These are phyloP conservation scores for Elaeis guineensis DNA, from an alignment of 176 grass and related monocot species.

Conservation along the genomic window DNA sequence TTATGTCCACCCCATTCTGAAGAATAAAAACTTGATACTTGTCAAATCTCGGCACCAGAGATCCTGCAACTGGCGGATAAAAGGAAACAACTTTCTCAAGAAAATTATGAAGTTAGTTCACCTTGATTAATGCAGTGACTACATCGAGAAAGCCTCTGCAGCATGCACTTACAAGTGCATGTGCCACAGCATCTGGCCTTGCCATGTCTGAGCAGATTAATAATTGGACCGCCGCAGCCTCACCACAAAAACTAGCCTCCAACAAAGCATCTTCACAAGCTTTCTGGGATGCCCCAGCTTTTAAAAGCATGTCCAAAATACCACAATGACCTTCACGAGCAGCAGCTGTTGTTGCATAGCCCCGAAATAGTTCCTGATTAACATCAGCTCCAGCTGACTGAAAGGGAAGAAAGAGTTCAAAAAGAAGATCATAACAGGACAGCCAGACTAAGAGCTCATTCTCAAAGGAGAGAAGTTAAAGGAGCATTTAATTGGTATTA, in stretches of 20 bases:
- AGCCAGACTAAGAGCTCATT: no score
- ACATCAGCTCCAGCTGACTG: conserved; percentile 46
- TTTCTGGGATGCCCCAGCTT: conserved; percentile 31
- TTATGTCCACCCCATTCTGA: conserved; percentile 46
- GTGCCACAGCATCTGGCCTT: conserved; percentile 20
- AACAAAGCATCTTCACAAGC: conserved; percentile 45
- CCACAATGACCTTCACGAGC: conserved; percentile 37
- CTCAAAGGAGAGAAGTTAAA: no score
- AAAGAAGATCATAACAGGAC: no score
- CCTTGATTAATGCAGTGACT: conserved; percentile 34
- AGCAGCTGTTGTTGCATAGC: conserved; percentile 54
- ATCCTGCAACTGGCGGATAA: not conserved
- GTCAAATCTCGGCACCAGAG: not conserved
- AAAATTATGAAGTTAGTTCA: not conserved
- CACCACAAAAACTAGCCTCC: conserved; percentile 35
- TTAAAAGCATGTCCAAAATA: conserved; percentile 43
- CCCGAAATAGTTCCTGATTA: conserved; percentile 50
- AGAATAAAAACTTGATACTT: not conserved
- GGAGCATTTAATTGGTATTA: no score
- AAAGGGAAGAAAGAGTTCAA: not conserved
- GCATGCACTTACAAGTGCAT: conserved; percentile 44
- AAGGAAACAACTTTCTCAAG: not conserved
- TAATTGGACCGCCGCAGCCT: conserved; percentile 20
- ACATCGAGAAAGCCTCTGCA: conserved; percentile 57
- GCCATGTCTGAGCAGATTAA: conserved; percentile 37